Evolutionary conservation across 352 stramenopile genomes (phyloP).

Genomic region (Pythium dissotocum): DNA sequence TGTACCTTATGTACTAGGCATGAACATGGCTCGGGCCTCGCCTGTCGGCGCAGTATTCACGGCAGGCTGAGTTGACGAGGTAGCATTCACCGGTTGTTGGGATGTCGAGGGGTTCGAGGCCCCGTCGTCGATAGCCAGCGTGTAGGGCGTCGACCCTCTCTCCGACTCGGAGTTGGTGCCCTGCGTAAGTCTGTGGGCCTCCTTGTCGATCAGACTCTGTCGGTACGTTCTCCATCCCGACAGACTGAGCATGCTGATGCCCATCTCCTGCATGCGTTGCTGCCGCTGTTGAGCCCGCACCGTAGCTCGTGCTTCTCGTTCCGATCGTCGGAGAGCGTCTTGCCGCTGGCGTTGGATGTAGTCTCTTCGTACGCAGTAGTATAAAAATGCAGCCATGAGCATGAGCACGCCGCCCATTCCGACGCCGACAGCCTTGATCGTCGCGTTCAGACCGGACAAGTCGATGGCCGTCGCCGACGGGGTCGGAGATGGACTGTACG

Average conservation of each 20-base stretch:
- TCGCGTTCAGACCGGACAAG: slow-evolving; percentile 5
- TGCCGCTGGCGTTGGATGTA: slow-evolving; percentile 13
- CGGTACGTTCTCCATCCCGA: slow-evolving; percentile 21
- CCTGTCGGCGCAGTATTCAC: too few species aligned
- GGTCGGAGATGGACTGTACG: background rate
- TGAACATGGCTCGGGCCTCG: too few species aligned
- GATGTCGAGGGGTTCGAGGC: background rate
- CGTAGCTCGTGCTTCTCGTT: slow-evolving; percentile 1
- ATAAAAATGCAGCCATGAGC: slow-evolving; percentile 19
- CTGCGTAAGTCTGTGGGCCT: slow-evolving; percentile 1
- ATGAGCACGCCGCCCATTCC: slow-evolving; percentile 18
- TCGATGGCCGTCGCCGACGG: background rate
- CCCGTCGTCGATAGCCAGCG: background rate
- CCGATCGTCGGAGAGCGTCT: background rate
- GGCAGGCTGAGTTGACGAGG: too few species aligned
- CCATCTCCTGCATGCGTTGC: slow-evolving; percentile 8
- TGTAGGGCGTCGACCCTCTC: background rate
- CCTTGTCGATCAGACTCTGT: slow-evolving; percentile 27
- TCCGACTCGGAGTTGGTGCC: background rate
- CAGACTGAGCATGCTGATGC: slow-evolving; percentile 17
- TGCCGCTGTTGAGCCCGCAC: slow-evolving; percentile 7
- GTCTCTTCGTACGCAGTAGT: slow-evolving; percentile 21
- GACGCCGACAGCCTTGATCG: slow-evolving; percentile 20
- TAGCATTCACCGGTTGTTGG: background rate
- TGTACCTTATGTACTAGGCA: too few species aligned